Evolutionary conservation across 2,329 filamentous ascomycete genomes (phyloP), one percentile per base, ranked within the genome.

Genomic region (Bisporella sp.): DNA sequence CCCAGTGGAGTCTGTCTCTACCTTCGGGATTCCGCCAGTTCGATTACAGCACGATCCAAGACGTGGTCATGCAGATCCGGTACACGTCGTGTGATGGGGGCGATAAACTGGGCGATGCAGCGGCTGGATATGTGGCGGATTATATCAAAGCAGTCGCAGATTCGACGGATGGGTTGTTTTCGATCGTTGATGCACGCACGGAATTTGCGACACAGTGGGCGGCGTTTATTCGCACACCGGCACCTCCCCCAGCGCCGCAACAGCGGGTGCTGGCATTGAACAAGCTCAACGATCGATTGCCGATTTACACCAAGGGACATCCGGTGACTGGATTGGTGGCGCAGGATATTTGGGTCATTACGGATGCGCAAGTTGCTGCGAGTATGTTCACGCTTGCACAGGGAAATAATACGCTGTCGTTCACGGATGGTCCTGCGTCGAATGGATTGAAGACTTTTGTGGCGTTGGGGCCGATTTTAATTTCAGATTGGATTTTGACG

Each of bases 11-110:
- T 1, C 40, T 72, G 3, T 54, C 63, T 21, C 58, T 71, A 3
- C 66, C 66, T 2, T 21, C 42, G 1, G n/a, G n/a, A n/a, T 45
- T 60, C 12, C 54, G 51, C 7, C 54, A 53, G 44, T 71, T 70
- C 48, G 67, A 71, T 53, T 68, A 65, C 55, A 41, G 53, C 5
- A 59, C 58, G 29, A 63, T 71, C 39, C 52, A 45, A 13, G 69
- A 71, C 48, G 58, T 70, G 1, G 49, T 69, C 2, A 30, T 71
- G n/a, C 58, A 65, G 12, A n/a, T 71, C 3, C 50, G 52, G 1
- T 71, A 70, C 56, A 71, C 66, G 9, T 54, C 66, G 5, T 46
- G 54, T 12, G 59, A 65, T 3, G 67, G 66, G 31, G 65, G 66
- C 28, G 46, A 59, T 51, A 32, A 56, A 57, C 54, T 63, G 7